Conservation (phyloP, 139 green algal species). For the Zygnema circumcarinatum region DNA sequence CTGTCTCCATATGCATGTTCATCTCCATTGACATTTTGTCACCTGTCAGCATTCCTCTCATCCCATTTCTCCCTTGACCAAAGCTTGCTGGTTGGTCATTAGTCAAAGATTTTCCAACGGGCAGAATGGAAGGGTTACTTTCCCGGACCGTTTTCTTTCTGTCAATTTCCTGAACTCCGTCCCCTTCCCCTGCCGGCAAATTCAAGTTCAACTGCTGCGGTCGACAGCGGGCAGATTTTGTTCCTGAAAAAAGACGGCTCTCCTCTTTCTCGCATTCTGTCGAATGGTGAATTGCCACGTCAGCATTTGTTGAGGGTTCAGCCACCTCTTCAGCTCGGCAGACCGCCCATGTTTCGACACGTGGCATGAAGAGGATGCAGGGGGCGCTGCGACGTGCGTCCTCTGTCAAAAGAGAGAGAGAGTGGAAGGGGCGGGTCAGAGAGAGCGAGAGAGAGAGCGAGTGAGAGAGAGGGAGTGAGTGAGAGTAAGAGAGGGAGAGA, state of each 20-base stretch:
- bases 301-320: neutral
- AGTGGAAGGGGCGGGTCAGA: too few relatives aligned
- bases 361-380: conserved; percentile 29
- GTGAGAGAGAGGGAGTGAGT: neutral
- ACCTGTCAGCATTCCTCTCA: too few relatives aligned
- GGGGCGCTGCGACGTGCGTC: neutral
- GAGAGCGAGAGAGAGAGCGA: neutral
- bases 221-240: neutral
- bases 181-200: neutral
- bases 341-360: conserved; percentile 37
- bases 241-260: neutral
- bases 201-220: neutral
- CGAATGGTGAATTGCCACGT: neutral
- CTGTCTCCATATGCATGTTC: too few relatives aligned
- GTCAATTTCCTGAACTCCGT: neutral
- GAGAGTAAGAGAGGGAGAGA: neutral
- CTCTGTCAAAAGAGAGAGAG: conserved; percentile 1
- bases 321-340: neutral
- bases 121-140: too few relatives aligned
- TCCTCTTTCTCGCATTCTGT: neutral
- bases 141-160: too few relatives aligned
- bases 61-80: too few relatives aligned
- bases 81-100: too few relatives aligned
- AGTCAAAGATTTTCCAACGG: too few relatives aligned
- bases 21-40: too few relatives aligned